Evolutionary conservation across 192 early-diverging fungal genomes (phyloP).

Genomic region (Podila horticola): DNA sequence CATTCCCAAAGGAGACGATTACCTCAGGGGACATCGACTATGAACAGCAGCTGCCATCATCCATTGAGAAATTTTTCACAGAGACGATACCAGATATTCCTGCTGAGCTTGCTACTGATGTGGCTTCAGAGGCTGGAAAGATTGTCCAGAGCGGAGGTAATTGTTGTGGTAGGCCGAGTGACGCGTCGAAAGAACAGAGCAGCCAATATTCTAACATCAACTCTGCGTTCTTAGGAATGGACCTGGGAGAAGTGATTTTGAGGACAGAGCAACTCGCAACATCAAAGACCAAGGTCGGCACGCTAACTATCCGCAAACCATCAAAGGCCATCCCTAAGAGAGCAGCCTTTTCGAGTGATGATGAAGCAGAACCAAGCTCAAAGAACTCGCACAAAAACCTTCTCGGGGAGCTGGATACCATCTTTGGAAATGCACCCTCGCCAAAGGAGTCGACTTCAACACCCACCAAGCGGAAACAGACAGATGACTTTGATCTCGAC

Average conservation of each 20-base stretch:
- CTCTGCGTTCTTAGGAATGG: neutral
- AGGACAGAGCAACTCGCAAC: neutral
- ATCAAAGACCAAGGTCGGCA: neutral
- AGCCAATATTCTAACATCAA: too few species aligned
- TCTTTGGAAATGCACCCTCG: neutral
- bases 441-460: neutral
- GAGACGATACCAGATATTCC: neutral
- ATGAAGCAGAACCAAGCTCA: too few species aligned
- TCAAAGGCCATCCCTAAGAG: neutral
- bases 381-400: neutral
- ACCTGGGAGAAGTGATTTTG: neutral
- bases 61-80: slow-evolving; percentile 7
- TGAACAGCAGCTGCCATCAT: slow-evolving; percentile 27
- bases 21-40: slow-evolving; percentile 6
- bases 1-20: slow-evolving; percentile 20
- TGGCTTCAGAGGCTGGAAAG: neutral
- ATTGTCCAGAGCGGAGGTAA: neutral
- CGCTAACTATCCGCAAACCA: neutral
- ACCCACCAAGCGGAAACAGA: neutral
- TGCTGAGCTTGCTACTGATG: neutral
- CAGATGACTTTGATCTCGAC: slow-evolving; percentile 14
- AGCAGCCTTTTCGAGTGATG: too few species aligned
- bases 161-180: too few species aligned
- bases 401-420: slow-evolving; percentile 6
- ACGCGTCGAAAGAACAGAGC: too few species aligned